Evolutionary conservation across 352 stramenopile genomes (phyloP).

Genomic region (Thalassiosira delicatula): DNA sequence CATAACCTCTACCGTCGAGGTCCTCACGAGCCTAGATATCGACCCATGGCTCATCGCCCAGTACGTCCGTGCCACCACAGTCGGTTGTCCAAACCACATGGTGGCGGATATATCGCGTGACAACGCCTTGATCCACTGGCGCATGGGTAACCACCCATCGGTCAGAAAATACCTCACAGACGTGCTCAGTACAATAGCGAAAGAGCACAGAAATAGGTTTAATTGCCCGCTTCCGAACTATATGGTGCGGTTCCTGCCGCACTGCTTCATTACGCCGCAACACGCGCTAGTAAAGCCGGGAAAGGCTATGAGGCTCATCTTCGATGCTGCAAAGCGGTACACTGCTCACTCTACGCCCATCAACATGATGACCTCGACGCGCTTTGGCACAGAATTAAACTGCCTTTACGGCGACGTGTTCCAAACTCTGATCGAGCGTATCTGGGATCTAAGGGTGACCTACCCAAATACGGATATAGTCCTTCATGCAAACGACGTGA

Average conservation of each 20-base stretch:
- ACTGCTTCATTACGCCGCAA: constrained; percentile 46
- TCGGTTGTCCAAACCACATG: constrained; percentile 10
- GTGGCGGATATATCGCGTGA: not conserved
- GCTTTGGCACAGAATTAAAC: not conserved
- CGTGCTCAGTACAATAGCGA: constrained; percentile 28
- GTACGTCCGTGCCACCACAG: constrained; percentile 12
- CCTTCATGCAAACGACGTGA: constrained; percentile 5
- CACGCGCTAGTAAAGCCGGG: no score
- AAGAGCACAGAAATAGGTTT: constrained; percentile 40
- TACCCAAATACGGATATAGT: constrained; percentile 12
- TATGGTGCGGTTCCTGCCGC: constrained; percentile 34
- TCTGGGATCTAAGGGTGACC: constrained; percentile 5
- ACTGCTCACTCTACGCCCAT: not conserved
- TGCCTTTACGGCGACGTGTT: not conserved
- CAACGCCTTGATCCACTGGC: constrained; percentile 13
- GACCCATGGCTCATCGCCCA: not conserved
- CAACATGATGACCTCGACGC: constrained; percentile 6
- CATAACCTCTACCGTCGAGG: not conserved
- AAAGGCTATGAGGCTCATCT: no score
- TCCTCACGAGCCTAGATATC: not conserved
- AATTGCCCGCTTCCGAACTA: constrained; percentile 29
- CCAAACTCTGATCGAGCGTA: not conserved
- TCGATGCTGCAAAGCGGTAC: constrained; percentile 20
- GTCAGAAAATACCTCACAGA: not conserved
- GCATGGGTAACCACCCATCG: constrained; percentile 9